These are phyloP conservation scores for Yamadazyma scolyti DNA, from an alignment of 805 yeast genomes.

Conservation along the genomic window DNA sequence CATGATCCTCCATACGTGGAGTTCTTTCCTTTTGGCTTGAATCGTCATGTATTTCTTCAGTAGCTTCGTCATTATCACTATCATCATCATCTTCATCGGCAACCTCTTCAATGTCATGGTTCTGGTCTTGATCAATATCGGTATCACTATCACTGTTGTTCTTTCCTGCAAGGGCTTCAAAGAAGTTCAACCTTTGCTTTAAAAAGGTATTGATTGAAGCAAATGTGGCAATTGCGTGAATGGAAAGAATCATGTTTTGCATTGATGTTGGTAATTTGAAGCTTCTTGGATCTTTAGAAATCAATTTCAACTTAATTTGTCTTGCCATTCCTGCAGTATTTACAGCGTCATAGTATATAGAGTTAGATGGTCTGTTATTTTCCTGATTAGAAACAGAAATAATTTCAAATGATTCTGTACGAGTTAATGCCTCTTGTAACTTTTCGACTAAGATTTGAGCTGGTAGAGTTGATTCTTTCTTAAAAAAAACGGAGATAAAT, in stretches of 20 bases:
- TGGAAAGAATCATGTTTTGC: constrained; percentile 40
- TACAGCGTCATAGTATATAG: constrained; percentile 13
- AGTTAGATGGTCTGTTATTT: constrained; percentile 5
- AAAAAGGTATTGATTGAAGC: constrained; percentile 48
- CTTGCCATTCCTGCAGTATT: constrained; percentile 65
- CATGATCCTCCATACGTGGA: constrained; percentile 5
- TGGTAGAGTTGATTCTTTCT: constrained; percentile 12
- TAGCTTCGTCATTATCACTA: background rate
- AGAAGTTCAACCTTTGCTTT: constrained; percentile 34
- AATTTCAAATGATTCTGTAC: constrained; percentile 72
- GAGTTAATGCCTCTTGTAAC: constrained; percentile 68
- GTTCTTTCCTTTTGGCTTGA: constrained; percentile 2
- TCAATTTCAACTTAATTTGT: constrained; percentile 60
- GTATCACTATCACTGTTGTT: constrained; percentile 4
- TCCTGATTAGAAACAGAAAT: constrained; percentile 33
- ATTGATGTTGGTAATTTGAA: constrained; percentile 18
- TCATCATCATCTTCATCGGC: constrained; percentile 4
- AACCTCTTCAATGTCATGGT: constrained; percentile 1
- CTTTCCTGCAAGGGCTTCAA: constrained; percentile 16
- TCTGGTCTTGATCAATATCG: constrained; percentile 4
- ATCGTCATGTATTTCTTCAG: too few relatives aligned
- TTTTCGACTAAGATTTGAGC: constrained; percentile 34
- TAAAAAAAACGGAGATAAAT: constrained; percentile 41
- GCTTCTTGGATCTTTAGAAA: constrained; percentile 14
- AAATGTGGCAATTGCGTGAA: constrained; percentile 61